Conservation (phyloP, 495 filamentous ascomycete species). For the Xylaria telfairii region DNA sequence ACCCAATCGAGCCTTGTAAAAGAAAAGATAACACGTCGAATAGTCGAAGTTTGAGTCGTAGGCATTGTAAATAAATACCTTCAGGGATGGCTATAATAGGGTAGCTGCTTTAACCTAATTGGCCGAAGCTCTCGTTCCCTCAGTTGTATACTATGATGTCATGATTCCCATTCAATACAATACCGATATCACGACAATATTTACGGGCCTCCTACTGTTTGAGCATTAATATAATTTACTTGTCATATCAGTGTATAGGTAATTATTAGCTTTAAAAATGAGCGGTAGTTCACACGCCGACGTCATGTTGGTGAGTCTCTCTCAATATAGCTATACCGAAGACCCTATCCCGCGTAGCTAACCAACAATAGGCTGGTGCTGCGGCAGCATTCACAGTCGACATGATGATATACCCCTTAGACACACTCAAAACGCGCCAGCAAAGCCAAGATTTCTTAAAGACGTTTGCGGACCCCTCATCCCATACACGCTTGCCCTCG, state of each 20-base stretch:
- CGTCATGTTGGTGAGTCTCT: conserved; percentile 45
- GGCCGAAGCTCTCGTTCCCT: not conserved
- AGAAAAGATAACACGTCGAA: too few species aligned
- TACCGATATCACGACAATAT: not conserved
- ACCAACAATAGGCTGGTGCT: conserved; percentile 69
- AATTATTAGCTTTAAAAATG: conserved; percentile 27
- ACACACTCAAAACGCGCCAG: conserved; percentile 85
- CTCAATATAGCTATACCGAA: not conserved
- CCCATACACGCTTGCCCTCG: conserved; percentile 54
- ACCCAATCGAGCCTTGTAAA: not conserved
- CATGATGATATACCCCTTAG: conserved; percentile 79
- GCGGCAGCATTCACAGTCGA: conserved; percentile 81
- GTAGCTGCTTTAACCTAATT: conserved; percentile 10
- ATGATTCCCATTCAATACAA: not conserved
- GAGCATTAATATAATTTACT: not conserved
- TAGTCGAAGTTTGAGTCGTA: not conserved
- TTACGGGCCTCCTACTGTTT: not conserved
- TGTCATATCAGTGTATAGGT: too few species aligned
- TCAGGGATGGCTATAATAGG: not conserved
- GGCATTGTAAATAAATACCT: not conserved
- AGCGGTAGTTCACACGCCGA: conserved; percentile 43
- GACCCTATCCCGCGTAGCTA: not conserved
- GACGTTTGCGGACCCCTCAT: conserved; percentile 62
- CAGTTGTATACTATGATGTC: conserved; percentile 18
- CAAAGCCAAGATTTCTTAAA: conserved; percentile 74